Conservation (phyloP, 305 asterid species). For the Fraxinus floribunda region DNA sequence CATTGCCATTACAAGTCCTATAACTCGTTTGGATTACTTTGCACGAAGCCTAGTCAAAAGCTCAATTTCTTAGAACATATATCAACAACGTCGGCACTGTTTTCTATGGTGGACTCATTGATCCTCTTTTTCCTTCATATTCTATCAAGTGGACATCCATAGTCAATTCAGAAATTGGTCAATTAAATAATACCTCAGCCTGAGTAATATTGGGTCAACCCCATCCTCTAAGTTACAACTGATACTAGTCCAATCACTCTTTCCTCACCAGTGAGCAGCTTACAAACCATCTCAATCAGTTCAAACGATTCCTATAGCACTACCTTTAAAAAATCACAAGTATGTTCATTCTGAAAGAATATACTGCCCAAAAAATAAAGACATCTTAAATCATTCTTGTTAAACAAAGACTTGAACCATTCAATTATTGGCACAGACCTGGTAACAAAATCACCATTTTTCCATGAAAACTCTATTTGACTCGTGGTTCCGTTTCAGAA, state of each 20-base stretch:
- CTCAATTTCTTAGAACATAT: not conserved
- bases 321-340: not conserved
- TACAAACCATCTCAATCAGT: not conserved
- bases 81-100: not conserved
- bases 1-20: not conserved
- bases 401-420: not conserved
- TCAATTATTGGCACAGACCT: not conserved
- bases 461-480: not conserved
- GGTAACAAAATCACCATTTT: not conserved
- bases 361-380: not conserved
- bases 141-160: not conserved
- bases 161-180: not conserved
- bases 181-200: not conserved
- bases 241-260: not conserved
- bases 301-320: not conserved
- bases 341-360: not conserved
- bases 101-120: not conserved
- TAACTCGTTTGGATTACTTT: not conserved
- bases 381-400: not conserved
- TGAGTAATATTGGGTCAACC: not conserved
- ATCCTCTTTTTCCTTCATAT: not conserved
- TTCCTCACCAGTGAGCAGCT: not conserved
- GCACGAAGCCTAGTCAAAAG: not conserved
- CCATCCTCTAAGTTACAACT: not conserved
- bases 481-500: not conserved